Evolutionary conservation across 768 basidiomycete genomes (phyloP).

Genomic region (Fomitopsis serialis): DNA sequence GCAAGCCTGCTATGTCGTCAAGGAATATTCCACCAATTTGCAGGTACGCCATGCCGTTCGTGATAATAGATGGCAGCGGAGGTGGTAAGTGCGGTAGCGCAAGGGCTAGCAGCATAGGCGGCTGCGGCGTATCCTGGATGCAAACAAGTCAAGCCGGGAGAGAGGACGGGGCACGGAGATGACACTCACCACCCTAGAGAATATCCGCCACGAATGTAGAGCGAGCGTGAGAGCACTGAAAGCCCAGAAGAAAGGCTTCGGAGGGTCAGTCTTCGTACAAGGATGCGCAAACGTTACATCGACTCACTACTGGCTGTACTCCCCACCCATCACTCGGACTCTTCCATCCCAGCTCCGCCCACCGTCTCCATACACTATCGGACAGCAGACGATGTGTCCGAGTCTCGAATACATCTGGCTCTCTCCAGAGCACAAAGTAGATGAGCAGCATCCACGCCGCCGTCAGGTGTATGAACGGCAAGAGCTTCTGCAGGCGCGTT

Average conservation of each 20-base stretch:
- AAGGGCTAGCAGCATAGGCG: slow-evolving; percentile 53
- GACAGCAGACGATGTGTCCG: slow-evolving; percentile 28
- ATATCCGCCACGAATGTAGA: slow-evolving; percentile 68
- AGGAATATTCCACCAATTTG: slow-evolving; percentile 62
- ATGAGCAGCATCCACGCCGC: slow-evolving; percentile 60
- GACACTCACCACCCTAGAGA: slow-evolving; percentile 57
- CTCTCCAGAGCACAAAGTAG: slow-evolving; percentile 63
- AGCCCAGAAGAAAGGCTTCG: slow-evolving; percentile 78
- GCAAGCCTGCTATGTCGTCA: slow-evolving; percentile 63
- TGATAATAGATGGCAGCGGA: slow-evolving; percentile 56
- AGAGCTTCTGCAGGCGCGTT: slow-evolving; percentile 49
- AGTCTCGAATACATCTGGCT: slow-evolving; percentile 47
- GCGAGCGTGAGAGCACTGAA: slow-evolving; percentile 69
- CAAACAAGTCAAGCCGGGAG: not conserved
- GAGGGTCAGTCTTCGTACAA: not conserved
- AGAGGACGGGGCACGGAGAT: not conserved
- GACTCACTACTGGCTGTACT: slow-evolving; percentile 55
- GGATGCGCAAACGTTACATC: slow-evolving; percentile 1
- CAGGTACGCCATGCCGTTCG: slow-evolving; percentile 60
- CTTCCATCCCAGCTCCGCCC: slow-evolving; percentile 49
- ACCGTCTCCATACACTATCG: slow-evolving; percentile 46
- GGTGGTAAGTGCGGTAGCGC: slow-evolving; percentile 63
- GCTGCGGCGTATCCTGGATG: slow-evolving; percentile 50
- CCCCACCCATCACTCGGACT: slow-evolving; percentile 36
- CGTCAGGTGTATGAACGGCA: slow-evolving; percentile 63